Evolutionary conservation across 257 asterid species (phyloP).

Genomic region (Ligustrum vulgare): DNA sequence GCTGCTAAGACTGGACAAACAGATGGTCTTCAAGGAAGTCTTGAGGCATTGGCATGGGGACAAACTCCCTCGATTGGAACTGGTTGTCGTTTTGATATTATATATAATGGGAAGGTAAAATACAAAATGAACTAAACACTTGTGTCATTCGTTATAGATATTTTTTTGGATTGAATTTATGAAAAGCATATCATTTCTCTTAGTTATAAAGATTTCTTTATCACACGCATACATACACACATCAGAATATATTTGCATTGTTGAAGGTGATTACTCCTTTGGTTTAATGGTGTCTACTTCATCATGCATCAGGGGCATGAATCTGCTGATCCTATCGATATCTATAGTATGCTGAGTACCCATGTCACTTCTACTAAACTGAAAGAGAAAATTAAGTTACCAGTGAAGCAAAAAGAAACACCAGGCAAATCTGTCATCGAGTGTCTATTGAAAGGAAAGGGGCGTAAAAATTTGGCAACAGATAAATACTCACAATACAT

Average conservation of each 20-base stretch:
- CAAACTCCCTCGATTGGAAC: slow-evolving; percentile 78
- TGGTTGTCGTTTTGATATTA: slow-evolving; percentile 66
- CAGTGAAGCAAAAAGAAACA: slow-evolving; percentile 27
- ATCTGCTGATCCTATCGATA: slow-evolving; percentile 49
- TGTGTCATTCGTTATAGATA: neutral
- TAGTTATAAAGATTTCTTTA: neutral
- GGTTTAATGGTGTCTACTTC: slow-evolving; percentile 18
- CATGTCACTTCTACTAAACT: slow-evolving; percentile 30
- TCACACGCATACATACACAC: neutral
- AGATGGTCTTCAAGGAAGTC: slow-evolving; percentile 72
- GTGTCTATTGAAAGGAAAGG: slow-evolving; percentile 33
- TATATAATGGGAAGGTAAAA: slow-evolving; percentile 63
- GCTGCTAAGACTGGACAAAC: slow-evolving; percentile 71
- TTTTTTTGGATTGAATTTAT: neutral
- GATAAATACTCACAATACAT: slow-evolving; percentile 32
- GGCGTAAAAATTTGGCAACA: slow-evolving; percentile 26
- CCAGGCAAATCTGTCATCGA: slow-evolving; percentile 40
- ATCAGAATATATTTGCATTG: neutral
- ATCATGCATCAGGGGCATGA: slow-evolving; percentile 60
- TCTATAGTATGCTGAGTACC: slow-evolving; percentile 45
- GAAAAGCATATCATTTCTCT: slow-evolving; percentile 1
- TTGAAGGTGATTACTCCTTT: neutral
- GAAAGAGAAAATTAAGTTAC: slow-evolving; percentile 24
- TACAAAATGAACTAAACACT: neutral
- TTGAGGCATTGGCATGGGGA: slow-evolving; percentile 92